Evolutionary conservation across 192 early-diverging fungal species (phyloP).

Genomic region (Backusella parvicylindrica): DNA sequence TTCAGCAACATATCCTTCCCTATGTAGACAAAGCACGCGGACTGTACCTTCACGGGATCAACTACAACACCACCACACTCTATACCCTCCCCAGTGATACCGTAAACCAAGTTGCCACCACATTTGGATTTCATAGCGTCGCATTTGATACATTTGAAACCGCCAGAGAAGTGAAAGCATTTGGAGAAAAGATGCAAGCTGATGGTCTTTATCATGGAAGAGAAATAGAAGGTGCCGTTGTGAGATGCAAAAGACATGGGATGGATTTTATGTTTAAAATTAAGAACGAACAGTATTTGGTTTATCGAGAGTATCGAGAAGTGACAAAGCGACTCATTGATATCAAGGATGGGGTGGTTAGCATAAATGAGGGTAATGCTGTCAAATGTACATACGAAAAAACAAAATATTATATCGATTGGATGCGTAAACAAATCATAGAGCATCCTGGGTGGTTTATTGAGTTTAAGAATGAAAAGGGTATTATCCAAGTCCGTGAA

Average conservation of each 20-base stretch:
- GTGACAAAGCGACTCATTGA: constrained; percentile 67
- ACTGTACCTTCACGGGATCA: constrained; percentile 90
- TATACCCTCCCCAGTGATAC: constrained; percentile 63
- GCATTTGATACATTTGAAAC: constrained; percentile 53
- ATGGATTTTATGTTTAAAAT: constrained; percentile 82
- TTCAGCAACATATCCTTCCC: constrained; percentile 93
- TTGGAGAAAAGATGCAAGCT: constrained; percentile 64
- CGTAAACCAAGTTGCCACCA: constrained; percentile 59
- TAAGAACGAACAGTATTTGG: constrained; percentile 93
- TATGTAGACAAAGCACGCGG: constrained; percentile 77
- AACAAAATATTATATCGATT: constrained; percentile 70
- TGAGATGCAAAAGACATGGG: constrained; percentile 61
- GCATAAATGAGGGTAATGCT: background rate
- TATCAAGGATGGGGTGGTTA: constrained; percentile 22
- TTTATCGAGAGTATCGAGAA: constrained; percentile 98
- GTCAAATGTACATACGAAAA: constrained; percentile 46
- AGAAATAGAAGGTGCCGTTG: constrained; percentile 90
- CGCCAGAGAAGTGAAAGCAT: constrained; percentile 57
- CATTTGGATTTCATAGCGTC: constrained; percentile 71
- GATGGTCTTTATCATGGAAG: constrained; percentile 64
- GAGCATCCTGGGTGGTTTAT: constrained; percentile 64
- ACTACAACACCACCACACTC: constrained; percentile 72
- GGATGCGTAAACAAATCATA: constrained; percentile 62
- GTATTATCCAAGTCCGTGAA: constrained; percentile 79
- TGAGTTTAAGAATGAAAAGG: constrained; percentile 64